Percentiles rank a stretch among this genome's conserved stretches.
phyloP scores from a whole-genome alignment of 75 land plant species.

The Sequoia sempervirens region DNA sequence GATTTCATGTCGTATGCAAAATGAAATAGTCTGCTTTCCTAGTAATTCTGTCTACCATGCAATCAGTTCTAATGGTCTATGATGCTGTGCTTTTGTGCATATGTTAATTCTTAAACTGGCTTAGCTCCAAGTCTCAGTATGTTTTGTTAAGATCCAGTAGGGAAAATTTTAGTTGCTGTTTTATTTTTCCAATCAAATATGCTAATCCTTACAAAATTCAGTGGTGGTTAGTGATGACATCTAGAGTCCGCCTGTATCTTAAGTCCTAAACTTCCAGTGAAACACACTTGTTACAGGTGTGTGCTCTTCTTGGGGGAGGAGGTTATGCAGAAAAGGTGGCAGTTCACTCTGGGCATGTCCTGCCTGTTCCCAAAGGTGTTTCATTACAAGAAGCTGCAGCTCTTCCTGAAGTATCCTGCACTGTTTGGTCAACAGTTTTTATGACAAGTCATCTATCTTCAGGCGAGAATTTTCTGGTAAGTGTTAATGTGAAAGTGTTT shows the following conservation, averaged over 20 bases:
- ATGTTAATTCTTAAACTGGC: neutral
- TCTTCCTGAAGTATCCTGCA: conserved; percentile 94
- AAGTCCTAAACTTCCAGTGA: neutral
- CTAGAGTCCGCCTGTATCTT: neutral
- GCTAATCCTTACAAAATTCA: neutral
- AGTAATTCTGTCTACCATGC: neutral
- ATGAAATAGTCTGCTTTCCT: neutral
- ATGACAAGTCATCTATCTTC: conserved; percentile 66
- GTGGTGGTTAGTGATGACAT: neutral
- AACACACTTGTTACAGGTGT: conserved; percentile 52
- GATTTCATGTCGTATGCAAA: neutral
- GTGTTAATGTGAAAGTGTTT: neutral
- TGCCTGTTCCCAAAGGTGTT: conserved; percentile 81
- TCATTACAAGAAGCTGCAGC: conserved; percentile 82
- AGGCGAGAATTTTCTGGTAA: conserved; percentile 84
- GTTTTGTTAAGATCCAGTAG: neutral
- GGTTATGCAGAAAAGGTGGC: conserved; percentile 98
- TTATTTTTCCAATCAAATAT: neutral
- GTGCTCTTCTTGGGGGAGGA: conserved; percentile 89
- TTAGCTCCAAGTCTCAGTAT: neutral
- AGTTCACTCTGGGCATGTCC: conserved; percentile 71
- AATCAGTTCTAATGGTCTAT: neutral
- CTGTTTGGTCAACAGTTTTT: conserved; percentile 97
- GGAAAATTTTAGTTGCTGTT: neutral
- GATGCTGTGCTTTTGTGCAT: neutral